These are phyloP conservation scores for Lagenidium giganteum DNA, from an alignment of 352 stramenopile species.

Conservation along the genomic window DNA sequence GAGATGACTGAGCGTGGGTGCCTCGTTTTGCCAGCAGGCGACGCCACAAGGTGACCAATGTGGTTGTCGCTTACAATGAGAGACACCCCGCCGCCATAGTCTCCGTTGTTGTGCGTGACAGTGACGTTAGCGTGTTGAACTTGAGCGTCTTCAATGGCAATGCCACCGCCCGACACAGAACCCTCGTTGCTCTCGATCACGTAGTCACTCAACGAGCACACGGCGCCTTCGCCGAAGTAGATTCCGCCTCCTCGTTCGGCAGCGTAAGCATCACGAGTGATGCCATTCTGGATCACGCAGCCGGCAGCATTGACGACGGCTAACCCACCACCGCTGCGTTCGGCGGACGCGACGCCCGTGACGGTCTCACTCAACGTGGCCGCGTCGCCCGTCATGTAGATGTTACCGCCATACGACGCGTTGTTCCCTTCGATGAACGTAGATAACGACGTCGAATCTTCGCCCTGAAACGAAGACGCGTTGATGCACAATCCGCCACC, in stretches of 20 bases:
- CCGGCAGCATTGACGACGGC: too few species aligned
- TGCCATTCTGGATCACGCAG: too few species aligned
- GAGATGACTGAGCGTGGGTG: conserved; percentile 4
- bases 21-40: background rate
- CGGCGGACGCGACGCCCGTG: too few species aligned
- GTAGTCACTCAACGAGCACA: background rate
- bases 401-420: conserved; percentile 1
- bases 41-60: too few species aligned
- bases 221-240: conserved; percentile 1
- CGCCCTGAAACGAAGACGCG: too few species aligned
- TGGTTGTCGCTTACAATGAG: background rate
- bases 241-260: conserved; percentile 4
- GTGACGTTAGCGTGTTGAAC: conserved; percentile 3
- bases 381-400: conserved; percentile 13
- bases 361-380: too few species aligned
- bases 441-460: conserved; percentile 4
- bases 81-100: conserved; percentile 5
- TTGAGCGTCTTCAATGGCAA: conserved; percentile 7
- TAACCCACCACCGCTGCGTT: too few species aligned
- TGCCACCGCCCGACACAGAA: conserved; percentile 1
- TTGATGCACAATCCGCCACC: too few species aligned
- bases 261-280: too few species aligned
- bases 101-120: conserved; percentile 9
- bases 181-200: conserved; percentile 4
- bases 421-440: conserved; percentile 6